Base-by-base conservation (phyloP, 73 alveolate species). In the Paraurostyla sp. region DNA sequence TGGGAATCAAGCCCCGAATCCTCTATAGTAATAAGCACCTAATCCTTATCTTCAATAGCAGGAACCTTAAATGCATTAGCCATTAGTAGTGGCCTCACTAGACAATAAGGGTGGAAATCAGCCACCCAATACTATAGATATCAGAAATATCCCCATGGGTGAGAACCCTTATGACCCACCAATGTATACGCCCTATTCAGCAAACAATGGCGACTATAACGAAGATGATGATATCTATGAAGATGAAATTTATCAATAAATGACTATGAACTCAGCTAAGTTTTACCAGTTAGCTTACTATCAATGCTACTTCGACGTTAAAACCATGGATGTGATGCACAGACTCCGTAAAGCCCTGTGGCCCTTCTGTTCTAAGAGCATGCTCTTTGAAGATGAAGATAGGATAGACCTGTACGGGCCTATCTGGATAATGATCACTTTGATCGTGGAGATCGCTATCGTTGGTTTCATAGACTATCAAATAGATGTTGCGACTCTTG, bases 381-480 rank as follows among this genome's bases (percentile, higher is more conserved):
- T 20, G 56, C 40, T 75, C 6, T 75, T 46, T 22, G 87, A 48
- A 50, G 69, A 75, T 75, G 69, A 46, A 75, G 73, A 75, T 32
- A 43, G 25, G 25, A 75, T 49, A 9, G 87, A 75, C 33, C 75
- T 75, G 49, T 75, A 75, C 33, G 87, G 87, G 40, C 87, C 87
- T 13, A 3, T 75, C 51, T 75, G 87, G 87, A 75, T 75, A 6
- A 75, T 75, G 87, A 43, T 75, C 32, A 75, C 87, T 3, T 29
- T 75, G 54, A 75, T 75, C 20, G 87, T 75, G 32, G 87, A 75
- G 27, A 75, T 75, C 4, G 87, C 87, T 32, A 75, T 75, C 3
- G 87, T 75, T 6, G 87, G 87, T 7, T 75, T 75, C 33, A 75
- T 75, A 13, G 60, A 75, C 33, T 75, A 75, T 29, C 25, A 75